A percentile compares a stretch with the other conserved stretches of the same genome.
Evolutionary conservation across 345 rosid species (phyloP).

Genomic region (Syzygium grande): DNA sequence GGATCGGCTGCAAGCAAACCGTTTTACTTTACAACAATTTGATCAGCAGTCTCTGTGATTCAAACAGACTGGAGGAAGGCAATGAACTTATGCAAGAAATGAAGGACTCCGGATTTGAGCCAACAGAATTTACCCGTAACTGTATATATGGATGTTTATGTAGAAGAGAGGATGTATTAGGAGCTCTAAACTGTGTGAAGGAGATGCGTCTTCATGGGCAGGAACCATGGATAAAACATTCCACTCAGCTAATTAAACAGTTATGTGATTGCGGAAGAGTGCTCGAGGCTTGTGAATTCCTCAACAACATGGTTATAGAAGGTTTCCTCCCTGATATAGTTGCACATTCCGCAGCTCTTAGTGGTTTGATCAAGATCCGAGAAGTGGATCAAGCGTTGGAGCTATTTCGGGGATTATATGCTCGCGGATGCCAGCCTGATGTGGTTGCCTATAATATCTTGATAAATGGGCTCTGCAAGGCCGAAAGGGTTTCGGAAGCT

Average conservation of each 20-base stretch:
- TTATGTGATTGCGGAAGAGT: conserved; percentile 48
- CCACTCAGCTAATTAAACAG: conserved; percentile 50
- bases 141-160: conserved; percentile 65
- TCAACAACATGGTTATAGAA: conserved; percentile 51
- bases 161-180: conserved; percentile 42
- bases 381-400: conserved; percentile 57
- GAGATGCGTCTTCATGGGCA: conserved; percentile 68
- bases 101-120: conserved; percentile 50
- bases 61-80: conserved; percentile 60
- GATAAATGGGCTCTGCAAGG: conserved; percentile 66
- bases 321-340: conserved; percentile 73
- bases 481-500: conserved; percentile 52
- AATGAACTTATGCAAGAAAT: conserved; percentile 44
- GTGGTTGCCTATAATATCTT: conserved; percentile 74
- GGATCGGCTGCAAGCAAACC: conserved; percentile 26
- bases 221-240: conserved; percentile 76
- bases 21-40: conserved; percentile 43
- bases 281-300: conserved; percentile 56
- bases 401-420: conserved; percentile 48
- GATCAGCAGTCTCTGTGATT: conserved; percentile 54
- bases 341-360: conserved; percentile 65
- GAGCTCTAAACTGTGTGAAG: conserved; percentile 51
- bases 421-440: conserved; percentile 60
- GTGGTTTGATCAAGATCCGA: conserved; percentile 47
- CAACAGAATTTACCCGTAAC: conserved; percentile 61